A percentile compares a stretch with the other conserved stretches of the same genome.
Conservation (phyloP, 106 monocot genomes). For the Ottelia alismoides region DNA sequence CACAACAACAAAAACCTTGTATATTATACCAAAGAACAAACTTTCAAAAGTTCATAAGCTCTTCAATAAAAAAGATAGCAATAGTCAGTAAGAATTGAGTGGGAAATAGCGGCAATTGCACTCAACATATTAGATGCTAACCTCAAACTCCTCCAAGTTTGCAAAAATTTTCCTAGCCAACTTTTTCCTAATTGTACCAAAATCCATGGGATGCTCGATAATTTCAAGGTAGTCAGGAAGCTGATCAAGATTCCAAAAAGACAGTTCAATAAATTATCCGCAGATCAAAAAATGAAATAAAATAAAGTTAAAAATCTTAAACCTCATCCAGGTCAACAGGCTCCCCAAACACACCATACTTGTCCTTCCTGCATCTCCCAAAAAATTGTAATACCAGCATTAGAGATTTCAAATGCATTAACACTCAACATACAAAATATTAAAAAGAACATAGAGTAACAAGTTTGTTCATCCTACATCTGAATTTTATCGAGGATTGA, state of each 20-base stretch:
- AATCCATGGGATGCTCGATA: constrained; percentile 95
- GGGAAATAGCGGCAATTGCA: too few relatives aligned
- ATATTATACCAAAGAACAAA: too few relatives aligned
- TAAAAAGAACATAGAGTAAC: constrained; percentile 1
- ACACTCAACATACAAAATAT: constrained; percentile 1
- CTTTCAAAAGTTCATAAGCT: too few relatives aligned
- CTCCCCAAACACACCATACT: constrained; percentile 72
- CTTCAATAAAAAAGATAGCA: too few relatives aligned
- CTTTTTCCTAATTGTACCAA: constrained; percentile 73
- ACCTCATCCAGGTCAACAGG: constrained; percentile 92
- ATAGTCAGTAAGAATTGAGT: too few relatives aligned
- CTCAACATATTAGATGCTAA: too few relatives aligned
- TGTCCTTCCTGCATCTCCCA: constrained; percentile 59
- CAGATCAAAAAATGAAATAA: too few relatives aligned
- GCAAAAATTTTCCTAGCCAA: constrained; percentile 35
- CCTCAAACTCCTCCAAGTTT: constrained; percentile 92
- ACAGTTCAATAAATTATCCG: too few relatives aligned
- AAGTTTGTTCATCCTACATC: constrained; percentile 32
- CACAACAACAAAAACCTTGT: too few relatives aligned
- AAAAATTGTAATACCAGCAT: constrained; percentile 1
- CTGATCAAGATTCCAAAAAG: too few relatives aligned
- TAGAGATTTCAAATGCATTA: too few relatives aligned
- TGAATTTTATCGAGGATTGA: constrained; percentile 75
- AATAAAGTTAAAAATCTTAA: too few relatives aligned
- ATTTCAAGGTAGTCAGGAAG: constrained; percentile 86